These are phyloP conservation scores for Pseudogymnoascus sp. DNA, from an alignment of 2,329 filamentous ascomycete species.

Conservation along the genomic window DNA sequence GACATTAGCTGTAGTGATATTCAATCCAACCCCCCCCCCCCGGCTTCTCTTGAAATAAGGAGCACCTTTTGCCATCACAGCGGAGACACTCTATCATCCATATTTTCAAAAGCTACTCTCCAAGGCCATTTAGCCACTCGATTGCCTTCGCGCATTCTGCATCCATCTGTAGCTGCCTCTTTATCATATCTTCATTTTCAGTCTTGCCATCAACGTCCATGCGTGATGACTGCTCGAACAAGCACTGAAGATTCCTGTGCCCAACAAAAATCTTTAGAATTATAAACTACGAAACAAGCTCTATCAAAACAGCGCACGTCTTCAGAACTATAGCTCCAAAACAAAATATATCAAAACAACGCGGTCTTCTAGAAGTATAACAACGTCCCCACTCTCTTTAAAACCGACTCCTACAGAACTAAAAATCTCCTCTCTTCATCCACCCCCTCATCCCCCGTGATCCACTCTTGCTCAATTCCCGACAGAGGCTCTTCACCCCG, in stretches of 20 bases:
- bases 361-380: background rate
- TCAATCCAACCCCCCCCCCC: too few species aligned
- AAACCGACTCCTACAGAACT: background rate
- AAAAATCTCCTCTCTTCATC: background rate
- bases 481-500: background rate
- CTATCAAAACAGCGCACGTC: background rate
- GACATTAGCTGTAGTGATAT: too few species aligned
- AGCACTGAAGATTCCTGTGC: background rate
- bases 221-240: background rate
- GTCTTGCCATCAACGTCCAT: too few species aligned
- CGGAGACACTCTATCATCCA: too few species aligned
- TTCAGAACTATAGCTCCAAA: background rate
- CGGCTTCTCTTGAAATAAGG: too few species aligned
- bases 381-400: background rate
- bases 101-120: too few species aligned
- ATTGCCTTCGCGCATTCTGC: too few species aligned
- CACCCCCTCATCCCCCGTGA: background rate
- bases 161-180: too few species aligned
- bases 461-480: constrained; percentile 1
- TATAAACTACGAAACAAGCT: background rate
- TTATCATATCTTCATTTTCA: too few species aligned
- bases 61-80: too few species aligned
- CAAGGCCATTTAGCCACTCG: too few species aligned
- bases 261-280: background rate
- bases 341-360: background rate